Evolutionary conservation across 1,284 basidiomycete genomes (phyloP).

Genomic region (Leccinum solheimii): DNA sequence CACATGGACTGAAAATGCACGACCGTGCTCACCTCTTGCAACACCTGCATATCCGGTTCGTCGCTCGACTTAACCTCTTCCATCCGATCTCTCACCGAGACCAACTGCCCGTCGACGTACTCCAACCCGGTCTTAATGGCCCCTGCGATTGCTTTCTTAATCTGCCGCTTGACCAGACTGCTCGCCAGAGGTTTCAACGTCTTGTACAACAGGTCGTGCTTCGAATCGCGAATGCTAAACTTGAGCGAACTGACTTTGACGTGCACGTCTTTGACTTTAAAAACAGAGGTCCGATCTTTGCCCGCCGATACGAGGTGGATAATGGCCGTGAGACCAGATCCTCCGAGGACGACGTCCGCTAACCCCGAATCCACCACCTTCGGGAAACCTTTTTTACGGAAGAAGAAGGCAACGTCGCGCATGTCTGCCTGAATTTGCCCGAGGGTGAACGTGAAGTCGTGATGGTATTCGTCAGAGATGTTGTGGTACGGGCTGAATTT

Average conservation of each 20-base stretch:
- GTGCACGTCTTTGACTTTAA: constrained; percentile 77
- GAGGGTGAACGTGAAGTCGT: constrained; percentile 72
- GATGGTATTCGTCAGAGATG: constrained; percentile 60
- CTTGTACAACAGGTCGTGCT: constrained; percentile 92
- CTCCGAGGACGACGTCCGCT: constrained; percentile 88
- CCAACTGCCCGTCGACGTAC: constrained; percentile 85
- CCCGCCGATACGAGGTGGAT: constrained; percentile 65
- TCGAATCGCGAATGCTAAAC: constrained; percentile 89
- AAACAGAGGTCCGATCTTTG: constrained; percentile 69
- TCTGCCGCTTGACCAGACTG: constrained; percentile 86
- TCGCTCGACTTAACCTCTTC: constrained; percentile 63
- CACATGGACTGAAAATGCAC: not conserved
- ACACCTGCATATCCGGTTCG: constrained; percentile 49
- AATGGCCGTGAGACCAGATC: constrained; percentile 68
- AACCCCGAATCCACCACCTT: constrained; percentile 88
- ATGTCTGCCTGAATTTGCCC: constrained; percentile 94
- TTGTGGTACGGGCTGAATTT: constrained; percentile 76
- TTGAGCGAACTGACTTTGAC: constrained; percentile 86
- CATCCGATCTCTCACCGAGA: constrained; percentile 76
- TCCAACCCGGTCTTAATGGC: constrained; percentile 82
- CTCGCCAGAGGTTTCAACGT: constrained; percentile 74
- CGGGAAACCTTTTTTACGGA: constrained; percentile 77
- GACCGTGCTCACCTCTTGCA: constrained; percentile 59
- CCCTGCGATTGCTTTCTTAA: constrained; percentile 80
- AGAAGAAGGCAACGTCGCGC: constrained; percentile 89